phyloP scores from a whole-genome alignment of 495 filamentous ascomycete species.

The Neurospora discreta region DNA sequence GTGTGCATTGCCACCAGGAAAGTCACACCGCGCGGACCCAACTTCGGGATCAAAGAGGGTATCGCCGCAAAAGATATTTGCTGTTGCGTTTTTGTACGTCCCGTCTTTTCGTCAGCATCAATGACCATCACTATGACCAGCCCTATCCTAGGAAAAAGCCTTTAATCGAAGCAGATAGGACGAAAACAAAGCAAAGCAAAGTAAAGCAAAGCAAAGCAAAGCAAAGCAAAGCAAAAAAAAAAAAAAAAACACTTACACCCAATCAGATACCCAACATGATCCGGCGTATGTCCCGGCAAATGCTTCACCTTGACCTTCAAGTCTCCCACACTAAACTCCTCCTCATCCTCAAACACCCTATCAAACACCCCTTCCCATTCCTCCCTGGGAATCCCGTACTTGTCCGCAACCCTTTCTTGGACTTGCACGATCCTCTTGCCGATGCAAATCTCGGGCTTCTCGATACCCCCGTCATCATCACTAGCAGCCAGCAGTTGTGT shows the following conservation, averaged over 20 bases:
- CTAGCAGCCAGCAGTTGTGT: too few species aligned
- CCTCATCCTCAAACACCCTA: constrained; percentile 41
- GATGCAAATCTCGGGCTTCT: constrained; percentile 36
- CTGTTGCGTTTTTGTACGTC: background rate
- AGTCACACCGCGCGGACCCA: constrained; percentile 49
- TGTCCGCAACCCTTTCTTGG: constrained; percentile 35
- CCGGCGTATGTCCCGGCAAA: constrained; percentile 51
- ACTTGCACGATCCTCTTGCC: constrained; percentile 43
- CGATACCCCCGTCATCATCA: background rate
- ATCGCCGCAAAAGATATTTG: constrained; percentile 53
- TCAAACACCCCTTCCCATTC: constrained; percentile 41
- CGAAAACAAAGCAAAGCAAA: too few species aligned
- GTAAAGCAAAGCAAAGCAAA: too few species aligned
- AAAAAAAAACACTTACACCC: constrained; percentile 14
- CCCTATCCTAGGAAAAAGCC: too few species aligned
- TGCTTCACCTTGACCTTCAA: constrained; percentile 38
- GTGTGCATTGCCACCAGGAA: constrained; percentile 42
- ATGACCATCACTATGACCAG: too few species aligned
- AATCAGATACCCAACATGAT: constrained; percentile 49
- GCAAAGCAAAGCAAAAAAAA: too few species aligned
- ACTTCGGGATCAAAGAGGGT: constrained; percentile 49
- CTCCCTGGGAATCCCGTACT: constrained; percentile 31
- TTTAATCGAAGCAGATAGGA: too few species aligned
- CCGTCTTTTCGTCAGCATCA: background rate
- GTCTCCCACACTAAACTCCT: constrained; percentile 37